Conservation (phyloP, 371 early-diverging fungal species). For the Mortierella sp. region DNA sequence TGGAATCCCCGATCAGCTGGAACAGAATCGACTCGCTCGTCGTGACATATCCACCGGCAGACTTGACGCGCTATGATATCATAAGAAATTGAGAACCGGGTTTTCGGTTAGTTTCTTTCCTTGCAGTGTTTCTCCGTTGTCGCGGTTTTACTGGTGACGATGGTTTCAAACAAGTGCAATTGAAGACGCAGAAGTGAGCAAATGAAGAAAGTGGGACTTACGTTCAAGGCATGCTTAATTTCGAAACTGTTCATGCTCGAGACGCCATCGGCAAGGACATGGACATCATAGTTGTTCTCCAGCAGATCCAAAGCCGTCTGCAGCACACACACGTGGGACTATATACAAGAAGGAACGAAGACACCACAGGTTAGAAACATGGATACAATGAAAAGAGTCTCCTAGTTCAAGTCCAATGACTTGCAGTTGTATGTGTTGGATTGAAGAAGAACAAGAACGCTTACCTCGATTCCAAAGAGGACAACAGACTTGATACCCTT, state of each 20-base stretch:
- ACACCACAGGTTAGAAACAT: too few species aligned
- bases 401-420: too few species aligned
- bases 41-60: slow-evolving; percentile 84
- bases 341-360: background rate
- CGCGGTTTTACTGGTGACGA: too few species aligned
- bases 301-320: slow-evolving; percentile 94
- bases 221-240: slow-evolving; percentile 85
- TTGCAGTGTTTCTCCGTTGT: background rate
- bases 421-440: too few species aligned
- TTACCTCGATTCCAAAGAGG: slow-evolving; percentile 93
- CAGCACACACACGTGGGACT: slow-evolving; percentile 94
- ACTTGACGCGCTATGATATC: slow-evolving; percentile 70
- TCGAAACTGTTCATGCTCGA: slow-evolving; percentile 90
- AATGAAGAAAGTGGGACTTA: slow-evolving; percentile 60
- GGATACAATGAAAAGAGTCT: too few species aligned
- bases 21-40: slow-evolving; percentile 94
- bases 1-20: slow-evolving; percentile 88
- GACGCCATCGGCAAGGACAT: slow-evolving; percentile 92
- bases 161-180: background rate
- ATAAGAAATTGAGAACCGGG: background rate
- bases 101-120: background rate
- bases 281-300: slow-evolving; percentile 81
- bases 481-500: slow-evolving; percentile 77
- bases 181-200: background rate
- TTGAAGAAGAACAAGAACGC: background rate